Conservation (phyloP, 345 rosid genomes). For the Hibiscus mutabilis region DNA sequence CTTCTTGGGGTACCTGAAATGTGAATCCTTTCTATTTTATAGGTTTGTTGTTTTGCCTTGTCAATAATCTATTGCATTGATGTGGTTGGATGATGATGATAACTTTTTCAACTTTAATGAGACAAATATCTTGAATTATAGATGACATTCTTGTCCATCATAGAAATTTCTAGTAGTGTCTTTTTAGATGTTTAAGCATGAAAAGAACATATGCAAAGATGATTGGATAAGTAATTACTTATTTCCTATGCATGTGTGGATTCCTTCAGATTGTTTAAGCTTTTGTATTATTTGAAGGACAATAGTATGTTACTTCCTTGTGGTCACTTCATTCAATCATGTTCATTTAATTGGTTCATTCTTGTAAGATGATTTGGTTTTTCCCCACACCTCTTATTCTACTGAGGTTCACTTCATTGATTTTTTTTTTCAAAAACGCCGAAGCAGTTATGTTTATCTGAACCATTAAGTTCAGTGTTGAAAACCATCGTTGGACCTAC, state of each 20-base stretch:
- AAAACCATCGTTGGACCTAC: neutral
- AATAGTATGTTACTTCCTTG: neutral
- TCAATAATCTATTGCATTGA: neutral
- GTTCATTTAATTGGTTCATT: neutral
- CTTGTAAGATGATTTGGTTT: neutral
- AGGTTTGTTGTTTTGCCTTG: neutral
- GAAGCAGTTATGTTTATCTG: neutral
- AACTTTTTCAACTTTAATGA: neutral
- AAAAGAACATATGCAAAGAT: neutral
- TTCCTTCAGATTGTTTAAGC: neutral
- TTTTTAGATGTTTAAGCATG: neutral
- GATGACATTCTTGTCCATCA: neutral
- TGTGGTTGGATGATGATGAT: neutral
- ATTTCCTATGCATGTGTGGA: neutral
- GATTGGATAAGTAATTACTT: neutral
- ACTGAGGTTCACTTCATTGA: neutral
- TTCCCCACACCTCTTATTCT: neutral
- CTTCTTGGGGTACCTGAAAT: neutral
- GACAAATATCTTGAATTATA: neutral
- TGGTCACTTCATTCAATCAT: neutral
- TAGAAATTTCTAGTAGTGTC: neutral
- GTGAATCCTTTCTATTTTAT: neutral
- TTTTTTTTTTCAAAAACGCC: neutral
- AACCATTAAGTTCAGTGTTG: neutral
- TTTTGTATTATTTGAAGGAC: neutral